These are phyloP conservation scores for Hemerocallis citrina DNA, from an alignment of 106 monocot species.

Conservation along the genomic window DNA sequence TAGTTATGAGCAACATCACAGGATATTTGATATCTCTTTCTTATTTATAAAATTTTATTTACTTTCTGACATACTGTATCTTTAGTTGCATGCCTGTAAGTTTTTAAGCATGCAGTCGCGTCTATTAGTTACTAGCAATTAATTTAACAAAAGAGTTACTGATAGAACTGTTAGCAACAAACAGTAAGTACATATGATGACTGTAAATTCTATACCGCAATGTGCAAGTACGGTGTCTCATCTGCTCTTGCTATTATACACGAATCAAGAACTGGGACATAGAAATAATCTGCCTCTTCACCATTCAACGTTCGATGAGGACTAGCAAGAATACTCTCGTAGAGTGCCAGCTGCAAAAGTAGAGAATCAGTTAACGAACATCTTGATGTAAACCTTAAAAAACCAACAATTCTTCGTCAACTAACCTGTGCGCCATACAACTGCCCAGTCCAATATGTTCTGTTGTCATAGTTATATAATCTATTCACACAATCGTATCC, in stretches of 20 bases:
- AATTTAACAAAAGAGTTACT: neutral
- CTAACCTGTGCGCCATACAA: slow-evolving; percentile 85
- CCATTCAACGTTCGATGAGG: slow-evolving; percentile 88
- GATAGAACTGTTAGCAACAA: neutral
- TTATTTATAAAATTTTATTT: too few relatives aligned
- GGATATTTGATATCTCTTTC: too few relatives aligned
- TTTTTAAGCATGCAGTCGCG: too few relatives aligned
- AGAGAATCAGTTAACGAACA: neutral
- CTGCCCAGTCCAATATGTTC: slow-evolving; percentile 69
- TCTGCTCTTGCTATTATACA: slow-evolving; percentile 80
- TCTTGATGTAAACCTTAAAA: neutral
- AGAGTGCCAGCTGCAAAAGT: slow-evolving; percentile 70
- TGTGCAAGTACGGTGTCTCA: slow-evolving; percentile 65
- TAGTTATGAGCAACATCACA: too few relatives aligned
- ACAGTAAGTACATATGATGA: neutral
- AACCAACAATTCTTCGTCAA: slow-evolving; percentile 2
- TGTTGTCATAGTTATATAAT: slow-evolving; percentile 66
- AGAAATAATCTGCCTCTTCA: slow-evolving; percentile 95
- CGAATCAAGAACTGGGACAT: slow-evolving; percentile 91
- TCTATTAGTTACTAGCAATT: too few relatives aligned
- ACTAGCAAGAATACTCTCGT: slow-evolving; percentile 91
- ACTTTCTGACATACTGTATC: too few relatives aligned
- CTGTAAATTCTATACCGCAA: slow-evolving; percentile 31
- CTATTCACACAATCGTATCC: slow-evolving; percentile 80
- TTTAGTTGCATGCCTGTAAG: too few relatives aligned